Evolutionary conservation across 1,284 basidiomycete genomes (phyloP).

Genomic region (Schizophyllum commune): DNA sequence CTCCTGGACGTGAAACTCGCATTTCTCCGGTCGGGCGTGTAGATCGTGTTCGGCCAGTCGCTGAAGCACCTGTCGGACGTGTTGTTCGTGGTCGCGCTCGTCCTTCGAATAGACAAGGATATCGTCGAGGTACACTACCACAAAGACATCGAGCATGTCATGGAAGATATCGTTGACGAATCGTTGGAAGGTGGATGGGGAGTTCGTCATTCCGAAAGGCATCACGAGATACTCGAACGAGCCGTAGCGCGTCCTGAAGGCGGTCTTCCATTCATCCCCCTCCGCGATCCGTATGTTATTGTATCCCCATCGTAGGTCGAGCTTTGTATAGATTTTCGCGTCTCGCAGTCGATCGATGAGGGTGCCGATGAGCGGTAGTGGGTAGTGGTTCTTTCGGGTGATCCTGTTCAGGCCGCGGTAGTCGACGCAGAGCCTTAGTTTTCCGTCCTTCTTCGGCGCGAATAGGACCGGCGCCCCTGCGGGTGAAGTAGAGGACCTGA

Average conservation of each 20-base stretch:
- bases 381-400: conserved; percentile 29
- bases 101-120: conserved; percentile 16
- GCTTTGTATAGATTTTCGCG: conserved; percentile 25
- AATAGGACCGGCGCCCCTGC: conserved; percentile 33
- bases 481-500: conserved; percentile 21
- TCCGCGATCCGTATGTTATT: conserved; percentile 24
- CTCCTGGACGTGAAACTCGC: conserved; percentile 14
- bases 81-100: conserved; percentile 16
- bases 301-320: conserved; percentile 26
- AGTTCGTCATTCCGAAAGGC: no score
- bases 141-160: no score
- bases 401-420: conserved; percentile 28
- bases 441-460: conserved; percentile 34
- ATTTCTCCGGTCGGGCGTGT: conserved; percentile 19
- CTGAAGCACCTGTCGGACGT: conserved; percentile 23
- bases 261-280: conserved; percentile 28
- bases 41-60: conserved; percentile 19
- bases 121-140: conserved; percentile 16
- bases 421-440: conserved; percentile 23
- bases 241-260: conserved; percentile 24
- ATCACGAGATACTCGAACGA: conserved; percentile 24
- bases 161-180: no score
- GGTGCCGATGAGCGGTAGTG: conserved; percentile 25
- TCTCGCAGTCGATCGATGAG: conserved; percentile 11
- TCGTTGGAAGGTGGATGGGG: no score